Conservation (phyloP, 1,284 basidiomycete genomes). For the Heliocybe sulcata region DNA sequence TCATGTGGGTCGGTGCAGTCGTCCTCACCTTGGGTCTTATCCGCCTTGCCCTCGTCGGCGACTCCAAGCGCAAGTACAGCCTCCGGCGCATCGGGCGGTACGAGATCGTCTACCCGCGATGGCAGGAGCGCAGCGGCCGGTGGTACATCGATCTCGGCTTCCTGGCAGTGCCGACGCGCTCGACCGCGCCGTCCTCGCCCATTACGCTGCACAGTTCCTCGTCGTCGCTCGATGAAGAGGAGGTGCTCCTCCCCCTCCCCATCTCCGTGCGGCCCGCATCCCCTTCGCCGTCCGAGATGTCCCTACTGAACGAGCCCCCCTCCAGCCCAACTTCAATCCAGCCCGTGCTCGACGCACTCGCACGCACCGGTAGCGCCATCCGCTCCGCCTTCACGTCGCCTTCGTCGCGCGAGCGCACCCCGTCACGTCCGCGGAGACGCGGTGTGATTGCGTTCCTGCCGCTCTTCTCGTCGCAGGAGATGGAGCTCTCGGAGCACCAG, state of each 20-base stretch:
- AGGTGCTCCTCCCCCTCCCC: constrained; percentile 58
- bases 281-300: constrained; percentile 41
- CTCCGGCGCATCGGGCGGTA: constrained; percentile 63
- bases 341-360: constrained; percentile 35
- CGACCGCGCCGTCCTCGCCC: constrained; percentile 37
- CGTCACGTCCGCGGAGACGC: constrained; percentile 41
- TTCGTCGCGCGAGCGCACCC: constrained; percentile 36
- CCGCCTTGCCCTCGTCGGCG: constrained; percentile 46
- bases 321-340: constrained; percentile 13
- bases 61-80: constrained; percentile 48
- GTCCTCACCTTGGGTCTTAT: constrained; percentile 66
- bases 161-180: constrained; percentile 35
- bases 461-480: constrained; percentile 50
- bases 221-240: constrained; percentile 40
- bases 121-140: constrained; percentile 58
- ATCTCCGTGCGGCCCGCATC: constrained; percentile 52
- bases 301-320: constrained; percentile 31
- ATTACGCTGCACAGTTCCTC: constrained; percentile 29
- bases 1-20: constrained; percentile 78
- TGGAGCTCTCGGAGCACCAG: constrained; percentile 32
- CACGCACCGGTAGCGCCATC: constrained; percentile 49
- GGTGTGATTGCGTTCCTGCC: constrained; percentile 77
- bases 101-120: constrained; percentile 67
- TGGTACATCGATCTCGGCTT: constrained; percentile 65
- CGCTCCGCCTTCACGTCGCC: constrained; percentile 32